Evolutionary conservation across 75 land plant genomes (phyloP).

Genomic region (Pinus tabuliformis): DNA sequence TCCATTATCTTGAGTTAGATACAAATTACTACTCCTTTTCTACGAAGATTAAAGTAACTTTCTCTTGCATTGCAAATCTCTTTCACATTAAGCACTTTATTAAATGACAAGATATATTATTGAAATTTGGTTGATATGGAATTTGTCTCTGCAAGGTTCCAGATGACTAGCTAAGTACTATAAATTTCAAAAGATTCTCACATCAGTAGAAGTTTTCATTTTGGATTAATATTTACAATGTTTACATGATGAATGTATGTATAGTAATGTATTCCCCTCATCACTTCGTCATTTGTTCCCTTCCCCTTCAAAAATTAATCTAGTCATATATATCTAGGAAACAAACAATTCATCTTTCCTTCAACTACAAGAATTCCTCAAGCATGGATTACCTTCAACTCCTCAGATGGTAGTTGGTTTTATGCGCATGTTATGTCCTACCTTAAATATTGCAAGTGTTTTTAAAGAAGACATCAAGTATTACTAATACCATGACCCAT

Average conservation of each 20-base stretch:
- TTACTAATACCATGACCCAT: neutral
- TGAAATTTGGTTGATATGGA: neutral
- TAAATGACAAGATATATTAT: neutral
- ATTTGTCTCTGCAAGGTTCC: conserved; percentile 31
- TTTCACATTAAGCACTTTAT: neutral
- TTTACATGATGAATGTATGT: conserved; percentile 91
- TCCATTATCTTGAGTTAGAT: conserved; percentile 47
- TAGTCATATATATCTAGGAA: neutral
- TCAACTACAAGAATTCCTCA: conserved; percentile 71
- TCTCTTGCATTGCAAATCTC: neutral
- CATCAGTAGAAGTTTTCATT: conserved; percentile 92
- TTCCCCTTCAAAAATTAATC: neutral
- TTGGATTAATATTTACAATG: conserved; percentile 90
- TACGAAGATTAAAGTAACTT: conserved; percentile 58
- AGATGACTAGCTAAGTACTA: conserved; percentile 50
- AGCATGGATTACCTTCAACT: conserved; percentile 75
- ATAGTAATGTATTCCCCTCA: neutral
- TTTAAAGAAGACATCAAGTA: neutral
- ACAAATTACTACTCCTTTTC: conserved; percentile 25
- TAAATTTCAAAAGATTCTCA: conserved; percentile 49
- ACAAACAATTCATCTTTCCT: neutral
- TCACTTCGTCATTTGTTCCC: neutral
- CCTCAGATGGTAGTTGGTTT: conserved; percentile 65
- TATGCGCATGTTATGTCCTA: conserved; percentile 61
- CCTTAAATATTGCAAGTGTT: conserved; percentile 6